Evolutionary conservation across 139 green algal genomes (phyloP).

Genomic region (Spirogloea muscicola): DNA sequence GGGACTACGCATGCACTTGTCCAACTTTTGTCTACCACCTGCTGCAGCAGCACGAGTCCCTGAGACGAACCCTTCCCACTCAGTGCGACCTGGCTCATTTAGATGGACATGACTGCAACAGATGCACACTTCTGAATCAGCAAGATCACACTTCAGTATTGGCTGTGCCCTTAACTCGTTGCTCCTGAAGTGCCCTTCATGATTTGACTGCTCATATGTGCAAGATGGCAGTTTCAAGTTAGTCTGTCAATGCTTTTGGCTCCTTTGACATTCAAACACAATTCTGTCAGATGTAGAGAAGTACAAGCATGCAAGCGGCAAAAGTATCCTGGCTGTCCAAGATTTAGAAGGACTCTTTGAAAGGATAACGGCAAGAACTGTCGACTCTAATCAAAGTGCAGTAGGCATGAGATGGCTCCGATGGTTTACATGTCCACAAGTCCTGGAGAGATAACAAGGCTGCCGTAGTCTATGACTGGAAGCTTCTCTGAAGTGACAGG

Average conservation of each 20-base stretch:
- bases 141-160: not conserved
- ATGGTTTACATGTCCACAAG: slow-evolving; percentile 71
- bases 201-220: too few relatives aligned
- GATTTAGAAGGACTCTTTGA: slow-evolving; percentile 12
- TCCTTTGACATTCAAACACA: too few relatives aligned
- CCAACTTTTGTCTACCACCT: slow-evolving; percentile 48
- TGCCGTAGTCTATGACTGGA: slow-evolving; percentile 51
- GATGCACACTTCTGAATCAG: not conserved
- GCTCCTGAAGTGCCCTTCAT: too few relatives aligned
- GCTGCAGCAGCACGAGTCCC: slow-evolving; percentile 77
- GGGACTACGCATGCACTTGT: too few relatives aligned
- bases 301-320: too few relatives aligned
- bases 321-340: too few relatives aligned
- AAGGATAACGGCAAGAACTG: slow-evolving; percentile 1
- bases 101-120: slow-evolving; percentile 77
- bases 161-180: not conserved
- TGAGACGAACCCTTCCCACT: slow-evolving; percentile 86
- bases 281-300: too few relatives aligned
- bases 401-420: not conserved
- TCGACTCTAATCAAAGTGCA: not conserved
- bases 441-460: slow-evolving; percentile 71
- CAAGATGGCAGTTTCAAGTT: too few relatives aligned
- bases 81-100: slow-evolving; percentile 82
- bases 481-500: too few relatives aligned
- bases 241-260: too few relatives aligned